These are phyloP conservation scores for Scorias spongiosa DNA, from an alignment of 2,329 filamentous ascomycete species.

Conservation along the genomic window DNA sequence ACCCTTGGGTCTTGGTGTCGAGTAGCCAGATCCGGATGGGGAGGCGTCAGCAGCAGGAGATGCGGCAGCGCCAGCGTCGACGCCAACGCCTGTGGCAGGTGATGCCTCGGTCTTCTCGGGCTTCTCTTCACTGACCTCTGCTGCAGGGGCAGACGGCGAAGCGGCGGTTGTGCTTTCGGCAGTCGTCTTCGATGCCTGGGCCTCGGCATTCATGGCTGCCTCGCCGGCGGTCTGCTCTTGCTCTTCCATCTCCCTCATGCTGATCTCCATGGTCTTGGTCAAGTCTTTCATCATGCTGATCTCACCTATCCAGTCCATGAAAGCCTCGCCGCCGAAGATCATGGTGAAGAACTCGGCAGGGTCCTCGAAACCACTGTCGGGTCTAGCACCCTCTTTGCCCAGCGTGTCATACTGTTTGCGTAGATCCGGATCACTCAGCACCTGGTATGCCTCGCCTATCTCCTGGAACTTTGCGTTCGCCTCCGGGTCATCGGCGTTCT, in stretches of 20 bases:
- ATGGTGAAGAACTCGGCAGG: conserved; percentile 95
- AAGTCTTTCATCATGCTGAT: conserved; percentile 98
- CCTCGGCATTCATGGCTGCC: conserved; percentile 37
- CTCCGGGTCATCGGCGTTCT: conserved; percentile 91
- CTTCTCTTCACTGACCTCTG: conserved; percentile 11
- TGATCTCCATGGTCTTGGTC: conserved; percentile 96
- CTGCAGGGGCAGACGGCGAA: conserved; percentile 6
- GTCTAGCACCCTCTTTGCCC: conserved; percentile 88
- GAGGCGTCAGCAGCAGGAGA: conserved; percentile 9
- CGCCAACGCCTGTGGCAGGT: conserved; percentile 5
- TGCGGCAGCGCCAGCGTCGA: conserved; percentile 9
- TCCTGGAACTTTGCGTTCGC: conserved; percentile 90
- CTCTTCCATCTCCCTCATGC: conserved; percentile 65
- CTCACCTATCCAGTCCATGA: conserved; percentile 92
- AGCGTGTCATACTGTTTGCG: conserved; percentile 91
- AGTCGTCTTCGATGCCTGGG: conserved; percentile 23
- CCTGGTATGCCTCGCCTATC: conserved; percentile 58
- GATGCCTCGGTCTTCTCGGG: conserved; percentile 9
- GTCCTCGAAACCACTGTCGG: conserved; percentile 81
- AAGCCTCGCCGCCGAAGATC: conserved; percentile 95
- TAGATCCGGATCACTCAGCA: conserved; percentile 75
- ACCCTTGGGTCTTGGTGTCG: conserved; percentile 34
- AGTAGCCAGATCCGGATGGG: conserved; percentile 20
- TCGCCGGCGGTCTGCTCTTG: conserved; percentile 37
- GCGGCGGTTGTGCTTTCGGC: conserved; percentile 3